phyloP scores from a whole-genome alignment of 805 yeast genomes.

The Nakazawaea ishiwadae region DNA sequence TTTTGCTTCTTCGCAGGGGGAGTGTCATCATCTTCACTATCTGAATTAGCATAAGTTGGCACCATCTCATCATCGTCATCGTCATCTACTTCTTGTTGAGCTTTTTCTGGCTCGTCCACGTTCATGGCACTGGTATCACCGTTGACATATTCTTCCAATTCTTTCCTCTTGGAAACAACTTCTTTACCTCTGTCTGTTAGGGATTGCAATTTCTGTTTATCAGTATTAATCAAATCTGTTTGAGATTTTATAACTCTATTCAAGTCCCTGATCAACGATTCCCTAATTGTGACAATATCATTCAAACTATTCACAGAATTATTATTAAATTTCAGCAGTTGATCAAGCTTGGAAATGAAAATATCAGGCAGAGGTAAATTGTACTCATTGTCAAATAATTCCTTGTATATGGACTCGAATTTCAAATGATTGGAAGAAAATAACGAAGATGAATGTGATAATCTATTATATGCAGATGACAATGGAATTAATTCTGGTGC shows the following conservation, averaged over 20 bases:
- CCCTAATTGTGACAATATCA: constrained; percentile 18
- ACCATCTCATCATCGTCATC: constrained; percentile 19
- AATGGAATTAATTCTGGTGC: constrained; percentile 23
- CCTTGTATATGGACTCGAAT: constrained; percentile 20
- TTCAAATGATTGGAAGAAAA: constrained; percentile 16
- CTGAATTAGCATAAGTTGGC: constrained; percentile 16
- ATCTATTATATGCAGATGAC: constrained; percentile 18
- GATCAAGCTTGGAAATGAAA: constrained; percentile 21
- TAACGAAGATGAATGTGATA: constrained; percentile 19
- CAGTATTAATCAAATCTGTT: constrained; percentile 26
- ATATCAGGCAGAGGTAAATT: constrained; percentile 26
- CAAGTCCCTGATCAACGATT: constrained; percentile 20
- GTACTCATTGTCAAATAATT: constrained; percentile 23
- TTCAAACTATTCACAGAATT: constrained; percentile 14
- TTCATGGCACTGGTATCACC: constrained; percentile 7
- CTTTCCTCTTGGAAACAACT: constrained; percentile 19
- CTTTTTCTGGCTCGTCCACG: constrained; percentile 13
- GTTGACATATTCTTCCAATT: constrained; percentile 18
- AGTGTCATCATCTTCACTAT: constrained; percentile 2
- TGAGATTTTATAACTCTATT: constrained; percentile 23
- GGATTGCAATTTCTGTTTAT: constrained; percentile 18
- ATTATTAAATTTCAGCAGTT: constrained; percentile 14
- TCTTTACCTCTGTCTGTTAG: constrained; percentile 15
- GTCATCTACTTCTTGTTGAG: constrained; percentile 11
- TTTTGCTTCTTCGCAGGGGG: constrained; percentile 12